Evolutionary conservation across 169 alveolate species (phyloP).

Genomic region (Fabrea salina): DNA sequence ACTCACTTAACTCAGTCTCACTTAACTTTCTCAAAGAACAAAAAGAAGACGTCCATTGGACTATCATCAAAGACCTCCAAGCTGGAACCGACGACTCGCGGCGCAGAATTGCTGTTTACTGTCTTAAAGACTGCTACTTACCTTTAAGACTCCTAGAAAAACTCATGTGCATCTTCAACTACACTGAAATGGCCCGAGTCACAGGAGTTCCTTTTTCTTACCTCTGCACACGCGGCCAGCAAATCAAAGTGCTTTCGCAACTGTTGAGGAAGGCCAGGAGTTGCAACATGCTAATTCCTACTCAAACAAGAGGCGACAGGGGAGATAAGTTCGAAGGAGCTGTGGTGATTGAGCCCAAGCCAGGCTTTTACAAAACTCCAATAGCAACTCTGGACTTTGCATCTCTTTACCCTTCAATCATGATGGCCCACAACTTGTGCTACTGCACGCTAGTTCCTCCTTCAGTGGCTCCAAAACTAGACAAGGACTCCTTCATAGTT

Average conservation of each 20-base stretch:
- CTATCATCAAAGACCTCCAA: conserved; percentile 93
- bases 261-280: conserved; percentile 90
- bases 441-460: conserved; percentile 93
- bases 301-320: conserved; percentile 41
- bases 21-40: conserved; percentile 95
- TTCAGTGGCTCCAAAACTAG: conserved; percentile 50
- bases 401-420: conserved; percentile 98
- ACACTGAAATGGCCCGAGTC: conserved; percentile 99
- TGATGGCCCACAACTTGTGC: conserved; percentile 99
- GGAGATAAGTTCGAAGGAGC: conserved; percentile 94
- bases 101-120: conserved; percentile 97
- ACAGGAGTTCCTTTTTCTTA: conserved; percentile 94
- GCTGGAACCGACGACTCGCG: conserved; percentile 93
- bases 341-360: conserved; percentile 92
- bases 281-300: conserved; percentile 89
- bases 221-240: conserved; percentile 93
- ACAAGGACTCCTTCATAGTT: conserved; percentile 46
- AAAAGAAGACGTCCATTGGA: conserved; percentile 99
- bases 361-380: conserved; percentile 95
- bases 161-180: conserved; percentile 93
- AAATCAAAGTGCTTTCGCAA: conserved; percentile 96
- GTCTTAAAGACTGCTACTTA: conserved; percentile 97
- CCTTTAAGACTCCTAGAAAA: conserved; percentile 96
- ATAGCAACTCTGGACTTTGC: conserved; percentile 99
- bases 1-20: conserved; percentile 96